Conservation (phyloP, 2,329 filamentous ascomycete species). For the Aureobasidium mangrovei region DNA sequence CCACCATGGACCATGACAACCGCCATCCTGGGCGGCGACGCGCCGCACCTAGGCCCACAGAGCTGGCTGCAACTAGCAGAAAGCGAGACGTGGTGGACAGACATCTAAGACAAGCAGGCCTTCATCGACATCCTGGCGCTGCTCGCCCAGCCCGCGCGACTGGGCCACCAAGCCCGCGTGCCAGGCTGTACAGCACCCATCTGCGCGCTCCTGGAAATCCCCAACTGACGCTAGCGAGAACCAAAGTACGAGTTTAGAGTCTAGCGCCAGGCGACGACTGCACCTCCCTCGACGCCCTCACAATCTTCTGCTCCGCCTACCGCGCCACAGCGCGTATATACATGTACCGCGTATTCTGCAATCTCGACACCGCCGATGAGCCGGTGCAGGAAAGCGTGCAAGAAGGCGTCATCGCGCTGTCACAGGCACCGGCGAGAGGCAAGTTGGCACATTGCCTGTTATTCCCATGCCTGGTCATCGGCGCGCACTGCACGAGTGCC, state of each 20-base stretch:
- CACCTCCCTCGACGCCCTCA: neutral
- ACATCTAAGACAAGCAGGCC: neutral
- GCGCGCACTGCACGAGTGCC: neutral
- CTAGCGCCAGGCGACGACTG: neutral
- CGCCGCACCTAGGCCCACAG: neutral
- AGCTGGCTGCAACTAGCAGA: neutral
- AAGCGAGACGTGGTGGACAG: conserved; percentile 1
- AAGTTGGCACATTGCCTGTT: conserved; percentile 1
- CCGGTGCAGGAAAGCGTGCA: conserved; percentile 3
- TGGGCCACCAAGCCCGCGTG: neutral
- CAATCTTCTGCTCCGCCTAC: conserved; percentile 2
- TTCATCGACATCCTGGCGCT: conserved; percentile 4
- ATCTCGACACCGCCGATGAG: neutral
- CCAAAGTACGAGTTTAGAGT: neutral
- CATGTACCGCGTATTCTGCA: conserved; percentile 2
- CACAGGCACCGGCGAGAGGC: neutral
- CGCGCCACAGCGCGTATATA: neutral
- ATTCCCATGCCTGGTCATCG: neutral
- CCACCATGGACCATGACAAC: conserved; percentile 1
- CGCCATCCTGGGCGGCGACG: neutral
- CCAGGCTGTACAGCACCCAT: neutral
- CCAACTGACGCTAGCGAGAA: neutral
- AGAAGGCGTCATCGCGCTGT: conserved; percentile 1
- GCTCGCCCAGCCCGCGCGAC: conserved; percentile 1
- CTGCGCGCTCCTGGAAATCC: neutral